phyloP scores from a whole-genome alignment of 2,329 filamentous ascomycete genomes.

The Fusarium transvaalense region DNA sequence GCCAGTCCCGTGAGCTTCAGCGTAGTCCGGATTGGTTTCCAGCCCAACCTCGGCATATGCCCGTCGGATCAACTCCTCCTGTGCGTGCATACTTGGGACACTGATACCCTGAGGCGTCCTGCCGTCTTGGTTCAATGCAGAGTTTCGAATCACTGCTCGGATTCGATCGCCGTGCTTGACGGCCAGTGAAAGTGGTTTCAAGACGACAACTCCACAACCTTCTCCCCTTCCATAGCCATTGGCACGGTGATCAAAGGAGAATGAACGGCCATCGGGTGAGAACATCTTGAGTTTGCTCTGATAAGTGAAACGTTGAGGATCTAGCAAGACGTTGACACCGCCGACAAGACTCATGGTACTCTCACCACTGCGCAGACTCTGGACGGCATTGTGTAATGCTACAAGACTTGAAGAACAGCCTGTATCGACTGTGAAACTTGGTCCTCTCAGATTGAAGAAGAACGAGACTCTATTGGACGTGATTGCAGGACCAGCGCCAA shows the following conservation, averaged over 20 bases:
- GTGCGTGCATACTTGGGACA: neutral
- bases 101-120: constrained; percentile 4
- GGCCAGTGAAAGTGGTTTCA: constrained; percentile 59
- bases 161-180: constrained; percentile 55
- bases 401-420: constrained; percentile 64
- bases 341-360: constrained; percentile 46
- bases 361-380: constrained; percentile 52
- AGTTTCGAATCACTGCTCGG: constrained; percentile 55
- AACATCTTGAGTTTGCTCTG: constrained; percentile 45
- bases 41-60: constrained; percentile 4
- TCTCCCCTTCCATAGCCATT: constrained; percentile 64
- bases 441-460: constrained; percentile 61
- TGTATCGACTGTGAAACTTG: constrained; percentile 63
- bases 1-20: constrained; percentile 62
- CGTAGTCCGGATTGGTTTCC: constrained; percentile 46
- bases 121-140: constrained; percentile 55
- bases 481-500: constrained; percentile 58
- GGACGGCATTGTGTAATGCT: constrained; percentile 60
- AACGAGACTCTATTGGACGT: constrained; percentile 63
- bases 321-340: constrained; percentile 46
- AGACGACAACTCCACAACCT: constrained; percentile 56
- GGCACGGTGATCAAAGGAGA: constrained; percentile 57
- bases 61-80: constrained; percentile 1
- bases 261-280: constrained; percentile 48
- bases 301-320: constrained; percentile 44